Evolutionary conservation across 495 filamentous ascomycete species (phyloP).

Genomic region (Terfezia claveryi): DNA sequence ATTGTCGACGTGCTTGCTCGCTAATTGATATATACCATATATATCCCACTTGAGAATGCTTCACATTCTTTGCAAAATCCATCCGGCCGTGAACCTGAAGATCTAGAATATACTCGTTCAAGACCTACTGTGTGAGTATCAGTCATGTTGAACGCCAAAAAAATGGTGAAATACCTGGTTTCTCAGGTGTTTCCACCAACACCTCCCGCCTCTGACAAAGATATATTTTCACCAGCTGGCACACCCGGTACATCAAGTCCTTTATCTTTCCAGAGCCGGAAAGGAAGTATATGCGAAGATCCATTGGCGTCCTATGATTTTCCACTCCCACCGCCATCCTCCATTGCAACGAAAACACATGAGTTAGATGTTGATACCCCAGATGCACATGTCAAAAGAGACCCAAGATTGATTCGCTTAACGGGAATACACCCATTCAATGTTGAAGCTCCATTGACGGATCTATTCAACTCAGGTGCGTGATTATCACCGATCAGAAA

Average conservation of each 20-base stretch:
- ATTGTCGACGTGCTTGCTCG: too few relatives aligned
- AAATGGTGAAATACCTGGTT: too few relatives aligned
- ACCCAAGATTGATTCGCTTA: conserved; percentile 66
- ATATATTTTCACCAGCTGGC: background rate
- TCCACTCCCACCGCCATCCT: conserved; percentile 52
- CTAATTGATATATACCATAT: too few relatives aligned
- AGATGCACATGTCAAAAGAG: conserved; percentile 66
- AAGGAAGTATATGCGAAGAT: conserved; percentile 3
- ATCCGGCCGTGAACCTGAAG: too few relatives aligned
- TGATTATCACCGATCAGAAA: background rate
- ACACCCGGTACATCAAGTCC: background rate
- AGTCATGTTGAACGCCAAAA: too few relatives aligned
- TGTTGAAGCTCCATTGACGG: conserved; percentile 65
- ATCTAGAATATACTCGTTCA: too few relatives aligned
- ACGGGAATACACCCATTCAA: conserved; percentile 92
- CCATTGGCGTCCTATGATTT: conserved; percentile 21
- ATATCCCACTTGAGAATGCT: too few relatives aligned
- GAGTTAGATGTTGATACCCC: conserved; percentile 62
- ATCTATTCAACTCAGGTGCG: conserved; percentile 54
- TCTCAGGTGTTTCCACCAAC: conserved; percentile 5
- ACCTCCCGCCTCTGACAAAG: conserved; percentile 11
- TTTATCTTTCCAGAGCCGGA: background rate
- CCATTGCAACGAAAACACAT: conserved; percentile 38
- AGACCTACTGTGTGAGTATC: too few relatives aligned
- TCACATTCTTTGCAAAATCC: too few relatives aligned